Conservation (phyloP, 2,329 filamentous ascomycete species). For the Arthroderma sp. region DNA sequence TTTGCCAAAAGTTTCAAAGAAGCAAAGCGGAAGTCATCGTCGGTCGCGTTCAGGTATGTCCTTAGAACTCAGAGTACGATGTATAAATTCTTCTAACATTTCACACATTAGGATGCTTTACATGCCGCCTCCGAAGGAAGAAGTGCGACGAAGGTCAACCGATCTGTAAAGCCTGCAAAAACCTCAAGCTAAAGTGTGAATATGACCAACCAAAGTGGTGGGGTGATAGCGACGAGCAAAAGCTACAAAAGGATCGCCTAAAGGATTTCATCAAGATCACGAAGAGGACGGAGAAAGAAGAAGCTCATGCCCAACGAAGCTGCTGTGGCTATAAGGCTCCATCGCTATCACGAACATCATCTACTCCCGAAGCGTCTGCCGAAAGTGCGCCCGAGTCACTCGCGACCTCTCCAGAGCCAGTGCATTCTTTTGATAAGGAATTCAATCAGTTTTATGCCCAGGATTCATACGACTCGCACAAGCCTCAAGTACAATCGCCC, state of each 20-base stretch:
- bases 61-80: neutral
- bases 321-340: conserved; percentile 50
- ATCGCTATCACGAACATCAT: conserved; percentile 66
- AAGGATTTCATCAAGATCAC: conserved; percentile 97
- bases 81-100: neutral
- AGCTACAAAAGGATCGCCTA: conserved; percentile 83
- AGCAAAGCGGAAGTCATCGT: conserved; percentile 9
- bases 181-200: conserved; percentile 76
- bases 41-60: conserved; percentile 11
- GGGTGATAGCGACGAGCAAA: conserved; percentile 79
- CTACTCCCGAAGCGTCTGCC: conserved; percentile 67
- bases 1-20: conserved; percentile 2
- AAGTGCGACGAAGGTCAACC: conserved; percentile 57
- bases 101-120: conserved; percentile 44
- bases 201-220: conserved; percentile 97
- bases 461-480: conserved; percentile 31
- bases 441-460: conserved; percentile 55
- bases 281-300: conserved; percentile 78
- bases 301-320: conserved; percentile 31
- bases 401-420: conserved; percentile 68
- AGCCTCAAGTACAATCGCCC: conserved; percentile 31
- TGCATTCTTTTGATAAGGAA: conserved; percentile 49
- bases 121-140: conserved; percentile 53
- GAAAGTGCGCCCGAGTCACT: conserved; percentile 58
- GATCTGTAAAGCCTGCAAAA: conserved; percentile 50